Evolutionary conservation across 345 rosid species (phyloP).

Genomic region (Hibiscus mutabilis): DNA sequence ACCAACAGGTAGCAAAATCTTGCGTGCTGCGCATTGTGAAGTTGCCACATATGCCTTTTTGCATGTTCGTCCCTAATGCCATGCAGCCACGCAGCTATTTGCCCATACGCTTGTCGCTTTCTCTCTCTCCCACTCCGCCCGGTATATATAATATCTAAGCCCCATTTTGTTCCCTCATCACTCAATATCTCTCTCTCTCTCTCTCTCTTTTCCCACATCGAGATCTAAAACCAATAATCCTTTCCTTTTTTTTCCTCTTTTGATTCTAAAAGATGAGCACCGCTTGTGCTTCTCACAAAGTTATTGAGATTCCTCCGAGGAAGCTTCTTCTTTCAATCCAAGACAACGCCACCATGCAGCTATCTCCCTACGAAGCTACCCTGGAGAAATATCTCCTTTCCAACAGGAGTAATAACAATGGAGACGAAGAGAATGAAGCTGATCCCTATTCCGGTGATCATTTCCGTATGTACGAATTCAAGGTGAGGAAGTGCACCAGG

Average conservation of each 20-base stretch:
- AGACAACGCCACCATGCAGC: background rate
- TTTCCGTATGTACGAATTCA: background rate
- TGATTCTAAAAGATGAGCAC: background rate
- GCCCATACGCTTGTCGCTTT: background rate
- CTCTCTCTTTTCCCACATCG: too few species aligned
- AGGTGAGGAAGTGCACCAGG: background rate
- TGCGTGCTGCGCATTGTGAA: background rate
- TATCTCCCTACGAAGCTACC: background rate
- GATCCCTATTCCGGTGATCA: background rate
- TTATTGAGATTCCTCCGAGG: background rate
- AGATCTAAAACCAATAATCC: too few species aligned
- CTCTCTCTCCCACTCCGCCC: background rate
- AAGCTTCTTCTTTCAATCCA: background rate
- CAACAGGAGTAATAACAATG: background rate
- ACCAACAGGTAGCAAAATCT: background rate
- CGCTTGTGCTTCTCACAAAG: background rate
- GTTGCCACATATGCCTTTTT: background rate
- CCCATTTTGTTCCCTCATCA: background rate
- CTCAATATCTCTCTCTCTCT: background rate
- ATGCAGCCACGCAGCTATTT: background rate
- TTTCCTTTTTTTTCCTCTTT: background rate
- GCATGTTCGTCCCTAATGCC: background rate
- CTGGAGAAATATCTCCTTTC: background rate
- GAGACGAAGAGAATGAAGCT: background rate
- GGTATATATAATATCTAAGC: too few species aligned